Evolutionary conservation across 2,329 filamentous ascomycete genomes (phyloP).

Genomic region (Fusarium sp.): DNA sequence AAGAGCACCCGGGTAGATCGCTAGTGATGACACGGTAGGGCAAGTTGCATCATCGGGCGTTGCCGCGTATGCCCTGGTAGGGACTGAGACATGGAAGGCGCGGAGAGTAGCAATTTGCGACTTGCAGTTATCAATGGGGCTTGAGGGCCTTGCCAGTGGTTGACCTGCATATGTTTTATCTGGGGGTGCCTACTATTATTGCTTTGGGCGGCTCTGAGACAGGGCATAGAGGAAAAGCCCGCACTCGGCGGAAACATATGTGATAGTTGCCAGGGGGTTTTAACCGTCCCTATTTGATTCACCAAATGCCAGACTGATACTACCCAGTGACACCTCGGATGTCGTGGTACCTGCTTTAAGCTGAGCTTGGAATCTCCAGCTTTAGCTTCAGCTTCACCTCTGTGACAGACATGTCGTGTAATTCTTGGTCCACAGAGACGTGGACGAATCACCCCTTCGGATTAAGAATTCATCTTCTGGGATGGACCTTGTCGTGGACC

Average conservation of each 20-base stretch:
- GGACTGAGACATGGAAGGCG: background rate
- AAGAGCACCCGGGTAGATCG: background rate
- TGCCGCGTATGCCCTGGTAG: slow-evolving; percentile 24
- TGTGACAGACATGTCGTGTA: slow-evolving; percentile 4
- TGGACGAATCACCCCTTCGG: background rate
- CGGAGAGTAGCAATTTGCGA: slow-evolving; percentile 15
- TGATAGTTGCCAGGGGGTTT: background rate
- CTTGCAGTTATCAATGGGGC: slow-evolving; percentile 15
- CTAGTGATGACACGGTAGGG: slow-evolving; percentile 18
- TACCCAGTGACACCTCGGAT: background rate
- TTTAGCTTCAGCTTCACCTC: background rate
- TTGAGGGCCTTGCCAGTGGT: slow-evolving; percentile 1
- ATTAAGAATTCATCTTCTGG: background rate
- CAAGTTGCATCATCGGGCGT: slow-evolving; percentile 27
- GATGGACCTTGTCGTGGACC: background rate
- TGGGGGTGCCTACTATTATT: background rate
- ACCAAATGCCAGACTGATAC: background rate
- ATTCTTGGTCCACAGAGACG: background rate
- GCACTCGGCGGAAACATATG: background rate
- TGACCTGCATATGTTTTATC: slow-evolving; percentile 17
- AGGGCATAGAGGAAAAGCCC: background rate
- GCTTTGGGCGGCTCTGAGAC: background rate
- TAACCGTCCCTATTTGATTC: background rate
- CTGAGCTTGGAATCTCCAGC: background rate
- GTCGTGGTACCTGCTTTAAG: background rate